Base-by-base conservation (phyloP, 129 eudicot genomes). In the Flaveria bidentis region DNA sequence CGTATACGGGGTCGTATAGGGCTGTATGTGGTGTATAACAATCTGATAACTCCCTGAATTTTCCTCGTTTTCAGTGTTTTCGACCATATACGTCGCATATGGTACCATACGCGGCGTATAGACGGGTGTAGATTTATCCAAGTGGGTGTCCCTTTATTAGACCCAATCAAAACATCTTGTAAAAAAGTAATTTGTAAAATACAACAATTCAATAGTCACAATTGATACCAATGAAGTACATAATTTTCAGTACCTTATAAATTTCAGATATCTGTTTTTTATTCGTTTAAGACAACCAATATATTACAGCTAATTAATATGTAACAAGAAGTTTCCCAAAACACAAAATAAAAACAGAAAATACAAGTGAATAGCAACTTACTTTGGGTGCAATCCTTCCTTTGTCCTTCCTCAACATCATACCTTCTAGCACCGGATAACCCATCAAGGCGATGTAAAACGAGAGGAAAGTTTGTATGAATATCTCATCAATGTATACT, bases 361-460 rank as follows among this genome's bases (percentile, higher is more conserved):
- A 63, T 63, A 63, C 5, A 63, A 63, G 68, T 14, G 67, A 61
- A 44, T 61, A 61, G 18, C 67, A 61, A 61, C 67, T 26, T 12
- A 61, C 44, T 0, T 11, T 63, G 3, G 68, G 18, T 30, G 46
- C 68, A 63, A 63, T 63, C 22, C 68, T 30, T 63, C 68, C 68
- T 30, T 15, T 63, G 68, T 63, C 68, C 46, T 63, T 63, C 22
- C 68, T 63, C 46, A 63, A 63, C 20, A 30, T 15, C 68, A 63
- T 63, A 63, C 68, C 68, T 63, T 63, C 68, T 5, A 63, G 45
- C 68, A 63, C 44, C 20, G 68, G 68, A 63, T 63, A 63, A 30
- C 68, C 68, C 68, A 63, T 63, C 45, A 63, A 63, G 6, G 45
- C n/a, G 68, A 63, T 30, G 46, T 63, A 63, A 6, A 63, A 30